Evolutionary conservation across 257 asterid genomes (phyloP).

Genomic region (Ehretia macrophylla): DNA sequence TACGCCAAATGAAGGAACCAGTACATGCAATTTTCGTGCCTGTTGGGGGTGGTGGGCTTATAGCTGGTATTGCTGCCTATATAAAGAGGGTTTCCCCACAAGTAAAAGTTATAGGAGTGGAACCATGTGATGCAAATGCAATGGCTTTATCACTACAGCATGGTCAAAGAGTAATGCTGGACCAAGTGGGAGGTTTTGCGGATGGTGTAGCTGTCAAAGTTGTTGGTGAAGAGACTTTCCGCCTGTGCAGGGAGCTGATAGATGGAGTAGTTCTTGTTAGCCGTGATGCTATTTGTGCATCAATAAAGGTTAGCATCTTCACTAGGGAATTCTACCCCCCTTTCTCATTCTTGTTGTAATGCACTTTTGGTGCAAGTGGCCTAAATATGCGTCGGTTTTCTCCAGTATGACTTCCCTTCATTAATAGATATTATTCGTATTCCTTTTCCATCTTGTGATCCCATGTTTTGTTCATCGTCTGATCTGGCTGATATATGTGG

Average conservation of each 20-base stretch:
- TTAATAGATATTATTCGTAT: too few relatives aligned
- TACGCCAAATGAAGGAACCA: conserved; percentile 62
- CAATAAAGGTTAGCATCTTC: conserved; percentile 80
- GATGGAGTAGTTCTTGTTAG: conserved; percentile 91
- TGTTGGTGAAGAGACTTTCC: conserved; percentile 87
- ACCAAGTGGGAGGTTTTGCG: conserved; percentile 95
- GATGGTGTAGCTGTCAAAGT: conserved; percentile 98
- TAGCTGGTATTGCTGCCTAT: conserved; percentile 96
- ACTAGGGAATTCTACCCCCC: conserved; percentile 4
- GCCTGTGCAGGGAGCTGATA: conserved; percentile 68
- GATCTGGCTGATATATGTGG: not conserved
- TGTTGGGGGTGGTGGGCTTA: conserved; percentile 96
- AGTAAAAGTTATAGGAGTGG: conserved; percentile 87
- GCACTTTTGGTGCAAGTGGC: conserved; percentile 5
- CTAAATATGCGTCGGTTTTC: not conserved
- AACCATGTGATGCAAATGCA: conserved; percentile 91
- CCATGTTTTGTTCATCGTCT: too few relatives aligned
- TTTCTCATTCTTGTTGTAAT: conserved; percentile 10
- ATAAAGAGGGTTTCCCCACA: conserved; percentile 84
- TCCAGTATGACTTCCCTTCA: not conserved
- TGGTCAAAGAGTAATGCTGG: conserved; percentile 68
- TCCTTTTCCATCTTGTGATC: too few relatives aligned
- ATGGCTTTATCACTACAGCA: conserved; percentile 86
- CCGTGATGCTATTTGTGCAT: conserved; percentile 95
- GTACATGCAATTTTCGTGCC: conserved; percentile 90